Conservation (phyloP, 257 asterid species). For the Fraxinus quadrangulata region DNA sequence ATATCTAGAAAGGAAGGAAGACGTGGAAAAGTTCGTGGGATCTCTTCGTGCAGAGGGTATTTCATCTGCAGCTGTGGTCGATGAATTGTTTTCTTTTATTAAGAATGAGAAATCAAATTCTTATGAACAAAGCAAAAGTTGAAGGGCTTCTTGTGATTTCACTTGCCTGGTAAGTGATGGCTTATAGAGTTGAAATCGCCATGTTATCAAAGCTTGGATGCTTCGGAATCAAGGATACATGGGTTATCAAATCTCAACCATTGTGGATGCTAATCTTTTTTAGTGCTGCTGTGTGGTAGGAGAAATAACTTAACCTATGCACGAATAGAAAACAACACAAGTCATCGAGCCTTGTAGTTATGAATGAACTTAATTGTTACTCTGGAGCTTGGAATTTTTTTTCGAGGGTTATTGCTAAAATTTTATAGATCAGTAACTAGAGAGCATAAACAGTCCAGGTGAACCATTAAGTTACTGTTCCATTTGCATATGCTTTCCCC, state of each 20-base stretch:
- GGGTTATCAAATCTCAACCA: neutral
- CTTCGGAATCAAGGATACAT: neutral
- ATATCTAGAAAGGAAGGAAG: conserved; percentile 41
- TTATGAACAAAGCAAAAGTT: neutral
- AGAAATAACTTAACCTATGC: too few species aligned
- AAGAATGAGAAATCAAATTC: conserved; percentile 18
- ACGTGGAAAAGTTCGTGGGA: conserved; percentile 27
- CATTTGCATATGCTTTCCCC: too few species aligned
- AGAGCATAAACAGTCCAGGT: too few species aligned
- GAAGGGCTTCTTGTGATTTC: neutral
- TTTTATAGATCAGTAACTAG: too few species aligned
- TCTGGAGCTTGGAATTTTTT: too few species aligned
- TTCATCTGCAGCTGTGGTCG: conserved; percentile 24
- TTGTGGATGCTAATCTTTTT: neutral
- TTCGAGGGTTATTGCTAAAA: too few species aligned
- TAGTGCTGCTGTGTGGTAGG: too few species aligned
- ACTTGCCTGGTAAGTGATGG: neutral
- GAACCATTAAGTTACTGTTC: too few species aligned
- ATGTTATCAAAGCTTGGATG: neutral
- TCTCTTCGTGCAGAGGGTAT: conserved; percentile 27
- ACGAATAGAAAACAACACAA: too few species aligned
- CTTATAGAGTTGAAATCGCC: neutral
- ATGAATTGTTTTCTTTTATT: conserved; percentile 28
- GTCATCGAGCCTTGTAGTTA: too few species aligned
- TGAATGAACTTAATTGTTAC: too few species aligned